phyloP scores from a whole-genome alignment of 2,329 filamentous ascomycete genomes.

The Fonsecaea pedrosoi region DNA sequence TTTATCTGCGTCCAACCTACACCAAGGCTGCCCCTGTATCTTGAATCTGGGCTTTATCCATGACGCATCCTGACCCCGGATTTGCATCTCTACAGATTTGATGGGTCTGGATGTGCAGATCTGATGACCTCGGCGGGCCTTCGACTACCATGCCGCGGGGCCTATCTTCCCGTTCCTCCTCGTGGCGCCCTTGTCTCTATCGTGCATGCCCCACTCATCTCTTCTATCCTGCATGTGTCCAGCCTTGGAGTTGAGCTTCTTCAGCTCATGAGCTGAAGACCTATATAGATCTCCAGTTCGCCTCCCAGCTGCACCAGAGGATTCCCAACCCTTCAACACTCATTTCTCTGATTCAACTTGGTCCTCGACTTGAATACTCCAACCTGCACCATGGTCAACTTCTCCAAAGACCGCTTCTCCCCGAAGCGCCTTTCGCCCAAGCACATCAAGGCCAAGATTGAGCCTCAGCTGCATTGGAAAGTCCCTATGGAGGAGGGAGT shows the following conservation, averaged over 20 bases:
- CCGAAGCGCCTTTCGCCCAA: conserved; percentile 41
- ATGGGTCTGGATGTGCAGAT: conserved; percentile 16
- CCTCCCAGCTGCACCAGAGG: conserved; percentile 4
- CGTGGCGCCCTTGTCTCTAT: conserved; percentile 31
- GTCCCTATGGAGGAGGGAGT: conserved; percentile 50
- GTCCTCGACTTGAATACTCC: conserved; percentile 2
- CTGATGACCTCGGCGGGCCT: conserved; percentile 25
- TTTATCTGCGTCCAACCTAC: conserved; percentile 8
- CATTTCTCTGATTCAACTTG: neutral
- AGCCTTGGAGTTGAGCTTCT: conserved; percentile 18
- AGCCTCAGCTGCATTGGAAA: conserved; percentile 48
- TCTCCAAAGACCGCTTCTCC: conserved; percentile 32
- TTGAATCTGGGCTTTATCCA: neutral
- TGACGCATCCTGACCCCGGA: conserved; percentile 16
- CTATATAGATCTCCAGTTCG: conserved; percentile 30
- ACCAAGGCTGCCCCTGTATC: neutral
- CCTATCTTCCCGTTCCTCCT: conserved; percentile 31
- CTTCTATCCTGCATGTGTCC: conserved; percentile 26
- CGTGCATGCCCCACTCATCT: conserved; percentile 21
- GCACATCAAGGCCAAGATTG: conserved; percentile 47
- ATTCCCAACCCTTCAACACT: conserved; percentile 13
- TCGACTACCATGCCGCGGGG: conserved; percentile 22
- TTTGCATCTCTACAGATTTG: conserved; percentile 14
- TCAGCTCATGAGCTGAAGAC: conserved; percentile 16
- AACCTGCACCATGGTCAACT: conserved; percentile 25